Evolutionary conservation across 2,329 filamentous ascomycete species (phyloP).

Genomic region (Myriangium duriaei): DNA sequence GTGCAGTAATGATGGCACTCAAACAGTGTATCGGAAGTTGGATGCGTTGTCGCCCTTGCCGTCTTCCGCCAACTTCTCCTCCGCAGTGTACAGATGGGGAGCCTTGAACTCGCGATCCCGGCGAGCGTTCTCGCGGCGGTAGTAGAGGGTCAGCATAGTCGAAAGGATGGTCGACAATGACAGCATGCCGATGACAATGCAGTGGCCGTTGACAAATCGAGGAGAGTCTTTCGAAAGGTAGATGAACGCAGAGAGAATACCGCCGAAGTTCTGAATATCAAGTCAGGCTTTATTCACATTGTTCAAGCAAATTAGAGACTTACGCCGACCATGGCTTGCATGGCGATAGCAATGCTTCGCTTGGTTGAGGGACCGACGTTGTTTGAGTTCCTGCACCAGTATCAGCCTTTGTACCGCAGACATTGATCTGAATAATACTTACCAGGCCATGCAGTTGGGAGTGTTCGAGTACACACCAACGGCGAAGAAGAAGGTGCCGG

Average conservation of each 20-base stretch:
- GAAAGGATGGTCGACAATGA: slow-evolving; percentile 30
- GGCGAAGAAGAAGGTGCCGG: slow-evolving; percentile 29
- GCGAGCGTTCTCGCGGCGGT: slow-evolving; percentile 43
- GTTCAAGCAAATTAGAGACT: no score
- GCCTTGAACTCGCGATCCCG: slow-evolving; percentile 39
- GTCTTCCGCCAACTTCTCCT: slow-evolving; percentile 41
- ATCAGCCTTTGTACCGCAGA: no score
- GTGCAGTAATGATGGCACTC: no score
- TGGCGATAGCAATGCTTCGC: slow-evolving; percentile 2
- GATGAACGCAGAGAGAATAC: slow-evolving; percentile 37
- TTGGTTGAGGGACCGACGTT: slow-evolving; percentile 4
- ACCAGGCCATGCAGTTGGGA: slow-evolving; percentile 25
- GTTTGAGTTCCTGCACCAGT: slow-evolving; percentile 7
- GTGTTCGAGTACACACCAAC: slow-evolving; percentile 22
- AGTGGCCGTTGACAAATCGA: slow-evolving; percentile 34
- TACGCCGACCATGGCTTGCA: slow-evolving; percentile 8
- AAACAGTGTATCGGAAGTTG: slow-evolving; percentile 28
- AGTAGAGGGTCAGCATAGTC: slow-evolving; percentile 45
- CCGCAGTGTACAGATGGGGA: slow-evolving; percentile 38
- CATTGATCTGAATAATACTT: no score
- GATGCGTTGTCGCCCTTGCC: slow-evolving; percentile 45
- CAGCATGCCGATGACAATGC: slow-evolving; percentile 31
- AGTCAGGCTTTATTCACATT: no score
- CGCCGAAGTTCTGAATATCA: slow-evolving; percentile 38
- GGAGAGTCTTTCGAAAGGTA: slow-evolving; percentile 33